A percentile compares a stretch with the other conserved stretches of the same genome.
These are phyloP conservation scores for Papiliotrema laurentii DNA, from an alignment of 1,284 basidiomycete genomes.

Conservation along the genomic window DNA sequence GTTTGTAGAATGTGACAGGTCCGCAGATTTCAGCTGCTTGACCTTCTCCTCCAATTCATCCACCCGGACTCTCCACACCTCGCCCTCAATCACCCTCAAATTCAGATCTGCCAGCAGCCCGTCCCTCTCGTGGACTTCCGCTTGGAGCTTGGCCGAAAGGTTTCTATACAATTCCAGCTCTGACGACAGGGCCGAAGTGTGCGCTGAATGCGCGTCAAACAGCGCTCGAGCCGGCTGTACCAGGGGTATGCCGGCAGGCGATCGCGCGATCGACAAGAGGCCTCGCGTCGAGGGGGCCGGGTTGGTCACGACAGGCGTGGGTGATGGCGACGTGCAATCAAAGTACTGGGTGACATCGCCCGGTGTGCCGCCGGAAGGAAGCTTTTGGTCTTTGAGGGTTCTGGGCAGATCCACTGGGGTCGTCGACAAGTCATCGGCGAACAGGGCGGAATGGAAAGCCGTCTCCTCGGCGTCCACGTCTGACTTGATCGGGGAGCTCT, in stretches of 20 bases:
- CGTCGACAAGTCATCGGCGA: not conserved
- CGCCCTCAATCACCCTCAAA: slow-evolving; percentile 22
- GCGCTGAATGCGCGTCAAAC: slow-evolving; percentile 29
- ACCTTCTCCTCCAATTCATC: slow-evolving; percentile 14
- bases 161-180: slow-evolving; percentile 28
- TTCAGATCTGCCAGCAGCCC: slow-evolving; percentile 27
- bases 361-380: not conserved
- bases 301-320: slow-evolving; percentile 7
- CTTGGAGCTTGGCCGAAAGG: slow-evolving; percentile 22
- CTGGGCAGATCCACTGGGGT: not conserved
- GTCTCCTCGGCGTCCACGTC: slow-evolving; percentile 11
- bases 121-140: slow-evolving; percentile 32
- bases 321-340: slow-evolving; percentile 22
- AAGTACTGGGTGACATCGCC: slow-evolving; percentile 31
- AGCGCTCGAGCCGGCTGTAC: slow-evolving; percentile 24
- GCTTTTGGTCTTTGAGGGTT: not conserved
- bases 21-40: not conserved
- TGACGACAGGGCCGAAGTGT: slow-evolving; percentile 20
- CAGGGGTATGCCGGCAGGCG: slow-evolving; percentile 7
- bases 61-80: slow-evolving; percentile 19
- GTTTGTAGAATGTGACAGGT: not conserved
- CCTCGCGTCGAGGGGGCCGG: slow-evolving; percentile 7
- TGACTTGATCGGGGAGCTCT: slow-evolving; percentile 1
- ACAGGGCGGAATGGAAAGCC: slow-evolving; percentile 19
- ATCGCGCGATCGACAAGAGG: slow-evolving; percentile 5